Conservation (phyloP, 169 alveolate genomes). For the Eimeria falciformis region DNA sequence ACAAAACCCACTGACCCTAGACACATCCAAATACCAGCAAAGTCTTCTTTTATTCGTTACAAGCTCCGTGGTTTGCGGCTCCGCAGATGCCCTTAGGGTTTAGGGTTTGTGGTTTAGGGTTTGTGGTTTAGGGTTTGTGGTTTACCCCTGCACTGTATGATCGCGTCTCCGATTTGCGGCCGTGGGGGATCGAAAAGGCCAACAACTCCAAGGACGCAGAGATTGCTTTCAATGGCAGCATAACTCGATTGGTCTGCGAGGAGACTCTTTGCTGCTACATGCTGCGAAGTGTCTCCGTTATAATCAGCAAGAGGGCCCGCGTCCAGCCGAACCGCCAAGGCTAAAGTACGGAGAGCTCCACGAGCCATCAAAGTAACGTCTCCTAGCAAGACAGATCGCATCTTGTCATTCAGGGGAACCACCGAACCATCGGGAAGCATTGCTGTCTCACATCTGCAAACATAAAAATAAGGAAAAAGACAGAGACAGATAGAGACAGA, state of each 20-base stretch:
- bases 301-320: slow-evolving; percentile 66
- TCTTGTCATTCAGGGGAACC: slow-evolving; percentile 86
- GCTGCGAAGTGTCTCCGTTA: not conserved
- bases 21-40: no score
- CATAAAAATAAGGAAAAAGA: not conserved
- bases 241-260: slow-evolving; percentile 55
- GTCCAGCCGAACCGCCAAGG: slow-evolving; percentile 85
- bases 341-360: slow-evolving; percentile 86
- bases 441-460: slow-evolving; percentile 78
- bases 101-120: no score
- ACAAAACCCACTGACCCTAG: no score
- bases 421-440: slow-evolving; percentile 91
- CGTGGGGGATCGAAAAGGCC: slow-evolving; percentile 99
- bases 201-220: slow-evolving; percentile 94
- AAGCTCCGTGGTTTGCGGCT: no score
- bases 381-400: slow-evolving; percentile 85
- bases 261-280: slow-evolving; percentile 8
- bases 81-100: no score
- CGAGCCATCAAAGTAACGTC: slow-evolving; percentile 92
- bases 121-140: no score
- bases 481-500: not conserved
- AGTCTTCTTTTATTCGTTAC: no score
- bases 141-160: slow-evolving; percentile 89
- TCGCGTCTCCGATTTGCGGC: slow-evolving; percentile 95
- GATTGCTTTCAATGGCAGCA: slow-evolving; percentile 44